Base-by-base conservation (phyloP, 495 filamentous ascomycete genomes). In the Annulohypoxylon maeteangense region DNA sequence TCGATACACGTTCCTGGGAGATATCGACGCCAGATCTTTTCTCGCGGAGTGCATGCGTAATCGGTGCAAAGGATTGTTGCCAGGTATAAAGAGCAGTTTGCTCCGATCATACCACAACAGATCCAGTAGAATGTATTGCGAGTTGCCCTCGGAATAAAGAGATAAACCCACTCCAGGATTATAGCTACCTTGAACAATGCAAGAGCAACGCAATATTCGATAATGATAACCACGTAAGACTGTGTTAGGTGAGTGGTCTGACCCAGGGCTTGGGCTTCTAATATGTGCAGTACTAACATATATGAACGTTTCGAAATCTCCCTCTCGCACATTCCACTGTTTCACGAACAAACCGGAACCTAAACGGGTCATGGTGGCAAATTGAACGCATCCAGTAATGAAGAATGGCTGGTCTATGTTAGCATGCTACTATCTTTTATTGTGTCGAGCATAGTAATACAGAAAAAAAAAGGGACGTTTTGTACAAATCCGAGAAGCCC, bases 401-500 rank as follows among this genome's bases (percentile, higher is more conserved):
- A 56, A 36, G 31, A 56, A 56, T 16, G 53, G 53, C 53, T 56
- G 11, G 25, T 23, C 3, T 56, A 23, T 18, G n/a, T 56, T 56
- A 56, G 32, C 31, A 20, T 38, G 27, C 27, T 29, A 29, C 27
- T 29, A 29, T n/a, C n/a, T n/a, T n/a, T n/a, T n/a, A n/a, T n/a
- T n/a, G n/a, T n/a, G n/a, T n/a, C n/a, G 7, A 2, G 18, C 0
- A 23, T 38, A 7, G 7, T 6, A 12, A 10, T 56, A 44, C 12
- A 11, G 5, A 38, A 11, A 18, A 4, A 27, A 20, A 6, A 4
- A 40, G 14, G 10, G 34, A 12, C 12, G 7, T 38, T 23, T 10
- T 29, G 14, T 56, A 56, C 53, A 8, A 56, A 56, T 22, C 7
- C 53, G 12, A 38, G 2, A 23, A 56, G n/a, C 3, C 53, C 53